Conservation (phyloP, 768 basidiomycete genomes). For the Mycena venus region DNA sequence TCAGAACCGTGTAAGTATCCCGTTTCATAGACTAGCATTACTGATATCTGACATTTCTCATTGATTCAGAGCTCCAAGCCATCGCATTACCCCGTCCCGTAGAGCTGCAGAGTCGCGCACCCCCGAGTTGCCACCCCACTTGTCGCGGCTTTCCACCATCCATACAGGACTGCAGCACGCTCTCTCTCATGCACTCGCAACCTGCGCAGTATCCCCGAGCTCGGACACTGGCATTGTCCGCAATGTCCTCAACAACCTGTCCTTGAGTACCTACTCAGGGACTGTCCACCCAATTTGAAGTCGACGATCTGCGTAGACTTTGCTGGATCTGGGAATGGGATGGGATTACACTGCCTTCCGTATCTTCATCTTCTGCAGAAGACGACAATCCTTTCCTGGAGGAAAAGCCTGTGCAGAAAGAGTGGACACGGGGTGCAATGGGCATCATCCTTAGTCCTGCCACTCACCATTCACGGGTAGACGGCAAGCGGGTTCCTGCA, state of each 20-base stretch:
- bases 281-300: constrained; percentile 71
- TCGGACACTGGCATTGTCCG: constrained; percentile 82
- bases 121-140: constrained; percentile 63
- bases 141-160: constrained; percentile 72
- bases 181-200: constrained; percentile 87
- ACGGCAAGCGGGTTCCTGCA: constrained; percentile 77
- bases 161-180: constrained; percentile 85
- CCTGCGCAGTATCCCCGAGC: constrained; percentile 82
- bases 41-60: constrained; percentile 3
- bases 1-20: constrained; percentile 65
- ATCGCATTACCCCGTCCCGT: constrained; percentile 52
- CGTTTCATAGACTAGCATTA: not conserved
- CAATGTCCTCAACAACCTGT: constrained; percentile 84
- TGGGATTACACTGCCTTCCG: constrained; percentile 54
- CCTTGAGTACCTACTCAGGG: constrained; percentile 77
- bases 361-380: constrained; percentile 44
- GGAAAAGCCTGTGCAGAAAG: constrained; percentile 56
- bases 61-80: constrained; percentile 50
- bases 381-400: constrained; percentile 84
- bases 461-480: constrained; percentile 77
- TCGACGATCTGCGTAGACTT: constrained; percentile 80
- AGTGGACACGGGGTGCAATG: constrained; percentile 88
- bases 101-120: constrained; percentile 31
- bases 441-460: constrained; percentile 81
- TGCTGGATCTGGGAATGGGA: constrained; percentile 97